Evolutionary conservation across 1,139 yeast species (phyloP), one percentile per base, ranked within the genome.

Genomic region (Geotrichum cucujoidarum): DNA sequence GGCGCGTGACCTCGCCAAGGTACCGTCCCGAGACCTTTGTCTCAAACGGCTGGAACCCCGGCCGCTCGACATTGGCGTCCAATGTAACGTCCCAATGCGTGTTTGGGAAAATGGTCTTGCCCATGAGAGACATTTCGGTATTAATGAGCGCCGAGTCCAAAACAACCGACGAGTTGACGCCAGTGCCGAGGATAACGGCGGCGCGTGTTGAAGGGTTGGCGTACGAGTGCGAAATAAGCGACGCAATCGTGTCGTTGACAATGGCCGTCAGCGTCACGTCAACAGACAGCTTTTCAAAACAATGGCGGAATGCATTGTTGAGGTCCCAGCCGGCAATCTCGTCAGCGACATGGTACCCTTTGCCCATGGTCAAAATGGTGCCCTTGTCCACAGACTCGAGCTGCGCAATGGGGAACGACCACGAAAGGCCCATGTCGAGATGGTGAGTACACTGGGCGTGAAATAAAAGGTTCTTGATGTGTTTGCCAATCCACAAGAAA

Each of bases 151-250:
- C 47, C 7, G 48, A 40, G 16, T 67, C 65, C 25, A 61, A 39
- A 52, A 60, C 52, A 22, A 59, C 57, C 3, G 68, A 60, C 14
- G 65, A 95, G 64, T 89, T 89, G 40, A 95, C 83, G 58, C 97
- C 97, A 2, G 96, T 88, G 54, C 97, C 96, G 58, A 86, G 84
- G 54, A 89, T 87, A 51, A 89, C 80, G 35, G 95, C 95, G 57
- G 88, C 73, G 10, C 78, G 76, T n/a, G 95, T 83, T 51, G 75
- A 72, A 42, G 83, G 75, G 20, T 71, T 60, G 3, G 79, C 69
- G 65, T 87, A 87, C 18, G 95, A 84, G 60, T 88, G 78, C 4
- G 95, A 79, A 52, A 89, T 71, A 55, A 88, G 73, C 6, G 95
- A 84, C 25, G 96, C 95, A 16, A 84, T 90, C 1, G 95, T 85